Percentiles rank a stretch among this genome's conserved stretches.
phyloP scores from a whole-genome alignment of 1,139 yeast species.

The Kurtzmaniella quercitrusa region DNA sequence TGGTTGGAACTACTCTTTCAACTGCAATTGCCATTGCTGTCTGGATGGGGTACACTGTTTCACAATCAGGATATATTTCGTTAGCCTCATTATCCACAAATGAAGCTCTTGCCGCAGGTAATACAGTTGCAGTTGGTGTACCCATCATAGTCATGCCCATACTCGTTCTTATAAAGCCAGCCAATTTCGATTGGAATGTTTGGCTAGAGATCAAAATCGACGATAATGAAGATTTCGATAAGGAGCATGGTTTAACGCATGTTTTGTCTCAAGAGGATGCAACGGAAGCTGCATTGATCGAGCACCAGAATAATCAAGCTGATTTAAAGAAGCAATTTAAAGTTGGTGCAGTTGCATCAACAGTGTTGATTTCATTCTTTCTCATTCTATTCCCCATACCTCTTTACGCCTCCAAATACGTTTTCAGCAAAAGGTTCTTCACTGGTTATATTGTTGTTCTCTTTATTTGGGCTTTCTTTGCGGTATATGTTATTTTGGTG shows the following conservation, averaged over 20 bases:
- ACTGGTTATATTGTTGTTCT: neutral
- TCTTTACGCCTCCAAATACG: neutral
- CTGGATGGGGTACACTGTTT: conserved; percentile 45
- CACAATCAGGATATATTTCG: conserved; percentile 21
- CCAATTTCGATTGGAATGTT: conserved; percentile 18
- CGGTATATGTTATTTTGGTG: neutral
- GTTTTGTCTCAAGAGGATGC: neutral
- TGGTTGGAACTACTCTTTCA: conserved; percentile 45
- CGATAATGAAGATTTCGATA: neutral
- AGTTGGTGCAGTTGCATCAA: neutral
- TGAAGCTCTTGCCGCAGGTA: conserved; percentile 32
- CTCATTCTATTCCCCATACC: neutral
- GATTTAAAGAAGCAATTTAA: neutral
- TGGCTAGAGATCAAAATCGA: conserved; percentile 3
- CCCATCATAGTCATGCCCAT: conserved; percentile 20
- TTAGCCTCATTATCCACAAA: conserved; percentile 21
- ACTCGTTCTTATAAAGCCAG: conserved; percentile 27
- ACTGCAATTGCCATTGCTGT: conserved; percentile 41
- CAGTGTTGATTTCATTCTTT: neutral
- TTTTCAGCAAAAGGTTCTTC: neutral
- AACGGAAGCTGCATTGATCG: neutral
- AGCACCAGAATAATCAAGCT: neutral
- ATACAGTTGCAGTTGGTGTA: conserved; percentile 26
- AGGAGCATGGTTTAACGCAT: neutral
- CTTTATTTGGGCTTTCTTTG: neutral